Evolutionary conservation across 2,329 filamentous ascomycete species (phyloP), one percentile per base, ranked within the genome.

Genomic region (Penicillium fuscoglaucum): DNA sequence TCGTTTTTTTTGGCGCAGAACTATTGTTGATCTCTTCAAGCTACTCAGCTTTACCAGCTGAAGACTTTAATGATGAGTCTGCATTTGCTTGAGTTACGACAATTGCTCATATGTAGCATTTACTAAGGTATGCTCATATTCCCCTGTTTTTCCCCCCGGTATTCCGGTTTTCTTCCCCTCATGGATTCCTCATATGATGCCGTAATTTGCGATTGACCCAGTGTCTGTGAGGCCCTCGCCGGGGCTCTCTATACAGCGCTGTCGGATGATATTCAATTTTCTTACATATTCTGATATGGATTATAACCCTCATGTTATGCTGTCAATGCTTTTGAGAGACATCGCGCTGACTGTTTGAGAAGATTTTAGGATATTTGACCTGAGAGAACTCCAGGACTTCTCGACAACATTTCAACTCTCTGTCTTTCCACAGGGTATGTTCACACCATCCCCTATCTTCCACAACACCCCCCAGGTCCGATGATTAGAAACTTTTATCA

Each of bases 191-290:
- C 59, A 68, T 60, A 89, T 90, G 93, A 96, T 96, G 92, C 89
- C 82, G 90, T 91, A 96, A 96, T 97, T 97, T 97, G 92, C 93
- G 92, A 93, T 93, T 96, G 92, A 97, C 89, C 84, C 83, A 80
- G 77, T 78, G 78, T 81, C 81, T 87, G 86, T 93, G 91, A 91
- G 83, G 81, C 90, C 87, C 91, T 89, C 89, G 92, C 93, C 92
- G 86, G 92, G 87, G 90, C 84, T 82, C 89, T 74, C 88, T 84
- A 88, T 88, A 92, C 87, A 88, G 83, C 80, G 74, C 79, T 80
- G 84, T 80, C 85, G 77, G 82, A 70, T 96, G 92, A 96, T 90
- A 96, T 90, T 92, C 79, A 87, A 67, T 86, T 85, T 50, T 93
- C 92, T 96, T 96, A 96, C 92, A 96, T 96, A 96, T 96, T 91